Percentiles rank a stretch among this genome's conserved stretches.
phyloP scores from a whole-genome alignment of 164 flowering plant species.

The Dillenia turbinata region DNA sequence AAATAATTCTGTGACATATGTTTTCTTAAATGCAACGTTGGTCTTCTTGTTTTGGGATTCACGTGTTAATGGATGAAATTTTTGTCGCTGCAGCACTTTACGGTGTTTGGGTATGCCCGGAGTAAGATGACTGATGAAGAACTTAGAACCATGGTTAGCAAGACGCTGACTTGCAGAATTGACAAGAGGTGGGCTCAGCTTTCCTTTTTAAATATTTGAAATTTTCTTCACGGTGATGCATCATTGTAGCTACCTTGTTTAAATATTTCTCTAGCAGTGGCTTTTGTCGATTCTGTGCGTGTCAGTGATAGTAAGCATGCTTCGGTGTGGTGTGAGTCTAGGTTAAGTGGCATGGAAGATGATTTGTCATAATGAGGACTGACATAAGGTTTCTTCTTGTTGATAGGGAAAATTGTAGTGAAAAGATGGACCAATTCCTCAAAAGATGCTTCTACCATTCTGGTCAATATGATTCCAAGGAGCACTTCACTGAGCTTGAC shows the following conservation, averaged over 20 bases:
- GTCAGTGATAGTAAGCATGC: background rate
- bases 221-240: background rate
- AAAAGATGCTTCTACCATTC: slow-evolving; percentile 88
- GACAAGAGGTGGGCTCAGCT: slow-evolving; percentile 58
- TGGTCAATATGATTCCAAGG: slow-evolving; percentile 83
- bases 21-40: background rate
- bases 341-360: no score
- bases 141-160: slow-evolving; percentile 84
- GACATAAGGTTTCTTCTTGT: background rate
- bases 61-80: background rate
- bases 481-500: slow-evolving; percentile 67
- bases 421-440: slow-evolving; percentile 88
- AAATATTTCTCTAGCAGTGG: no score
- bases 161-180: slow-evolving; percentile 89
- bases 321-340: background rate
- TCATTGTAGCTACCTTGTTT: background rate
- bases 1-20: background rate
- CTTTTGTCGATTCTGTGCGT: no score
- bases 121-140: slow-evolving; percentile 96
- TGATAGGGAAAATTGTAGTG: slow-evolving; percentile 79
- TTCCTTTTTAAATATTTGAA: background rate
- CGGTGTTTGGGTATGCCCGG: slow-evolving; percentile 86
- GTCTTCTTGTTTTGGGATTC: background rate
- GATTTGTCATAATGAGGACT: background rate
- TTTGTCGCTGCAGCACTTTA: slow-evolving; percentile 61